phyloP scores from a whole-genome alignment of 2,329 filamentous ascomycete genomes.

The Pseudogymnoascus sp. region DNA sequence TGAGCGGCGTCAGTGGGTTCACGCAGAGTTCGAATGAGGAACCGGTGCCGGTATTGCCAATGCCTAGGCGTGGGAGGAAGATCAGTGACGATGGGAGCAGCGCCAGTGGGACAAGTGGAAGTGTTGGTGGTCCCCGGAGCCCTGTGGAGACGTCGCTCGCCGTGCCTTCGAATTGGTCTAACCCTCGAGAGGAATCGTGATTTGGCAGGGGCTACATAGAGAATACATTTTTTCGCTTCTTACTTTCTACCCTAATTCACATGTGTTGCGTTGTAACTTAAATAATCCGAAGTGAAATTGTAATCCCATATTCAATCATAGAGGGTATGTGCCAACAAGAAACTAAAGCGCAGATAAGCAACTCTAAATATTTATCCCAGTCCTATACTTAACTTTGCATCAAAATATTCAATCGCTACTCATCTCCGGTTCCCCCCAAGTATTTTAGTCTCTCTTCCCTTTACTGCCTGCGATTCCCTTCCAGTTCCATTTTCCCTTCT shows the following conservation, averaged over 20 bases:
- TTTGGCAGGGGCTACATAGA: background rate
- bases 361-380: background rate
- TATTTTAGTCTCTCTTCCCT: background rate
- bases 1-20: slow-evolving; percentile 60
- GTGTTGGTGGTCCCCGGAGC: slow-evolving; percentile 46
- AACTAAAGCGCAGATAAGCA: background rate
- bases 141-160: slow-evolving; percentile 27
- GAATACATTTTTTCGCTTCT: background rate
- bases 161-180: background rate
- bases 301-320: background rate
- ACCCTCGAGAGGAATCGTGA: background rate
- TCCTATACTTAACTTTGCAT: background rate
- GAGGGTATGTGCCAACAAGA: background rate
- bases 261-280: background rate
- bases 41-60: slow-evolving; percentile 17
- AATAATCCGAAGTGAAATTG: background rate
- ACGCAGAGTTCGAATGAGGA: slow-evolving; percentile 55
- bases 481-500: background rate
- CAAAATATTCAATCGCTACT: background rate
- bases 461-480: background rate
- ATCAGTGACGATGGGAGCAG: slow-evolving; percentile 36
- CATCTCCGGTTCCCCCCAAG: background rate
- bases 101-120: slow-evolving; percentile 29
- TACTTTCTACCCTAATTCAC: background rate
- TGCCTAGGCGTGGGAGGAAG: slow-evolving; percentile 16